Conservation (phyloP, 176 grass and related monocot genomes). For the Aegilops sharonensis region DNA sequence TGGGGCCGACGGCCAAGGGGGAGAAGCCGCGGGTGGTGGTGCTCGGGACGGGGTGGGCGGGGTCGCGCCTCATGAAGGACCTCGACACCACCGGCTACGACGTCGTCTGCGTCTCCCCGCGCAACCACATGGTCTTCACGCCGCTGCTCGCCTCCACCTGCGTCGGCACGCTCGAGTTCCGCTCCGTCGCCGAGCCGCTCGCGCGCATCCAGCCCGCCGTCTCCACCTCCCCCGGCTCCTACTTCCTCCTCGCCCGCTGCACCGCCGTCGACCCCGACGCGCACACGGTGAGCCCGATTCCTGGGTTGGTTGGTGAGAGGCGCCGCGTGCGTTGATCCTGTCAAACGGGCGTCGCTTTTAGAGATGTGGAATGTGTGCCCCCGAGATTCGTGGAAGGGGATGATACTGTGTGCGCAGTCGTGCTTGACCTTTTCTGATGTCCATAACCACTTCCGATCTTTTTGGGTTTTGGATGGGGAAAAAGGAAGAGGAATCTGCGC, state of each 20-base stretch:
- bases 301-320: background rate
- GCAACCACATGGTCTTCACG: slow-evolving; percentile 99
- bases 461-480: background rate
- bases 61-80: slow-evolving; percentile 83
- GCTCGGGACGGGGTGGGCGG: slow-evolving; percentile 94
- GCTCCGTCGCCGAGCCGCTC: slow-evolving; percentile 87
- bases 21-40: slow-evolving; percentile 89
- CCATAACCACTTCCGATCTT: background rate
- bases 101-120: slow-evolving; percentile 89
- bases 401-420: background rate
- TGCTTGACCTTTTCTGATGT: background rate
- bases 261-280: slow-evolving; percentile 59
- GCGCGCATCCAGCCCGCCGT: slow-evolving; percentile 85
- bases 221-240: slow-evolving; percentile 62
- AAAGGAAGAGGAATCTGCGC: background rate
- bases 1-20: slow-evolving; percentile 65
- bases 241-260: slow-evolving; percentile 89
- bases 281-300: slow-evolving; percentile 54
- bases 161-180: slow-evolving; percentile 99
- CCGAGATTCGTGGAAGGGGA: slow-evolving; percentile 21
- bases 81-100: slow-evolving; percentile 73
- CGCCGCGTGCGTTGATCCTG: background rate
- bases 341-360: background rate
- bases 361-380: background rate
- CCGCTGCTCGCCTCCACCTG: slow-evolving; percentile 97